phyloP scores from a whole-genome alignment of 441 rosid species.

The Hura crepitans region DNA sequence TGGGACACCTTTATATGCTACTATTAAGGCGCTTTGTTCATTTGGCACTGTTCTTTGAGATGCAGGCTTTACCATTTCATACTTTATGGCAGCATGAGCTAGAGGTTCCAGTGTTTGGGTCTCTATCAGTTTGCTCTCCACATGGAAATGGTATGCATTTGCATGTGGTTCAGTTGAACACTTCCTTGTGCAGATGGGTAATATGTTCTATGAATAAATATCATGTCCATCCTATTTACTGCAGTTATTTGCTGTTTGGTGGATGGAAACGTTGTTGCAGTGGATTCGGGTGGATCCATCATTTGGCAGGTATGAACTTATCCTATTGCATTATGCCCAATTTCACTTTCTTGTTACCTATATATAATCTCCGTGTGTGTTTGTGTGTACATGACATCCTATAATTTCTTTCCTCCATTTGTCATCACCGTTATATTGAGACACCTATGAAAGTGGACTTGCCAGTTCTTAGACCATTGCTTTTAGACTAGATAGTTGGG shows the following conservation, averaged over 20 bases:
- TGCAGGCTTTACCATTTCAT: slow-evolving; percentile 65
- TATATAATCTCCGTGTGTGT: too few species aligned
- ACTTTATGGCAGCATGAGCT: slow-evolving; percentile 68
- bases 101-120: slow-evolving; percentile 75
- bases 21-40: slow-evolving; percentile 9
- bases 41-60: slow-evolving; percentile 10
- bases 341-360: not conserved
- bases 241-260: slow-evolving; percentile 94
- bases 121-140: slow-evolving; percentile 49
- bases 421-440: not conserved
- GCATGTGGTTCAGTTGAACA: slow-evolving; percentile 7
- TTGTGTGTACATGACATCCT: too few species aligned
- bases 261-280: slow-evolving; percentile 68
- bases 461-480: not conserved
- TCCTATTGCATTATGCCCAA: not conserved
- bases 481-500: not conserved
- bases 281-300: slow-evolving; percentile 56
- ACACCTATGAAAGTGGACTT: not conserved
- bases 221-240: slow-evolving; percentile 8
- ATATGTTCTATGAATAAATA: not conserved
- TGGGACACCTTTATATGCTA: not conserved
- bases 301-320: slow-evolving; percentile 65
- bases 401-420: not conserved
- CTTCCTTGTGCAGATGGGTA: not conserved
- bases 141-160: slow-evolving; percentile 50